phyloP scores from a whole-genome alignment of 2,329 filamentous ascomycete species.

The Ploettnerulaceae sp. region DNA sequence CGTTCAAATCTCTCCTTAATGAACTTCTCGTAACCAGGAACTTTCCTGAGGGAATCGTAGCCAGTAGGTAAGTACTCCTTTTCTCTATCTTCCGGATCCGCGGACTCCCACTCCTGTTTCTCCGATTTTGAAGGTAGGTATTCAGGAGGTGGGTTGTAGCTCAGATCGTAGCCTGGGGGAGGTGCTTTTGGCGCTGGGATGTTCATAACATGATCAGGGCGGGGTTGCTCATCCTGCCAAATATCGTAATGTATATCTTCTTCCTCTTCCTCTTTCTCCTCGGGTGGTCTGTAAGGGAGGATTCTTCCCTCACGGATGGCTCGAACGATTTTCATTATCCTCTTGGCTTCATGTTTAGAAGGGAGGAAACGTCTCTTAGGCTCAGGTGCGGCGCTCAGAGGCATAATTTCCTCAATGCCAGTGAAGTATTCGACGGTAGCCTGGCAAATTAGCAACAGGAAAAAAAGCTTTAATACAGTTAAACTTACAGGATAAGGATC shows the following conservation, averaged over 20 bases:
- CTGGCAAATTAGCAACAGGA: slow-evolving; percentile 36
- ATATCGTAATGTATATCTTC: slow-evolving; percentile 73
- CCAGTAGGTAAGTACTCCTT: slow-evolving; percentile 82
- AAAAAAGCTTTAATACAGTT: not conserved
- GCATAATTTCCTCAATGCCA: slow-evolving; percentile 86
- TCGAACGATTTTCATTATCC: slow-evolving; percentile 94
- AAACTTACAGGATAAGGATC: slow-evolving; percentile 77
- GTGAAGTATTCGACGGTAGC: slow-evolving; percentile 94
- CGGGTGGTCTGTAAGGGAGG: slow-evolving; percentile 76
- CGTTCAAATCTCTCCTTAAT: slow-evolving; percentile 96
- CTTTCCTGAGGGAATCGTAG: slow-evolving; percentile 79
- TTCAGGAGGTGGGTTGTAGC: slow-evolving; percentile 92
- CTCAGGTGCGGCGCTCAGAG: slow-evolving; percentile 87
- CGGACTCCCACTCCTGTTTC: slow-evolving; percentile 75
- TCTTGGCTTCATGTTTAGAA: slow-evolving; percentile 94
- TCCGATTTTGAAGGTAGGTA: slow-evolving; percentile 86
- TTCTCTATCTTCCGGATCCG: slow-evolving; percentile 85
- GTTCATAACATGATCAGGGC: slow-evolving; percentile 85
- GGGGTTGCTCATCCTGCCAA: slow-evolving; percentile 87
- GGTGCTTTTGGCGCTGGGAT: slow-evolving; percentile 90
- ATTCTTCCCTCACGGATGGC: slow-evolving; percentile 94
- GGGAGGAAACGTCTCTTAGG: slow-evolving; percentile 94
- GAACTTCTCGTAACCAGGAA: slow-evolving; percentile 84
- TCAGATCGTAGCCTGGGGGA: slow-evolving; percentile 90
- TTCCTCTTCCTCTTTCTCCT: slow-evolving; percentile 66